Percentiles rank a stretch among this genome's conserved stretches.
Evolutionary conservation across 345 rosid genomes (phyloP).

Genomic region (Gossypium sturtianum): DNA sequence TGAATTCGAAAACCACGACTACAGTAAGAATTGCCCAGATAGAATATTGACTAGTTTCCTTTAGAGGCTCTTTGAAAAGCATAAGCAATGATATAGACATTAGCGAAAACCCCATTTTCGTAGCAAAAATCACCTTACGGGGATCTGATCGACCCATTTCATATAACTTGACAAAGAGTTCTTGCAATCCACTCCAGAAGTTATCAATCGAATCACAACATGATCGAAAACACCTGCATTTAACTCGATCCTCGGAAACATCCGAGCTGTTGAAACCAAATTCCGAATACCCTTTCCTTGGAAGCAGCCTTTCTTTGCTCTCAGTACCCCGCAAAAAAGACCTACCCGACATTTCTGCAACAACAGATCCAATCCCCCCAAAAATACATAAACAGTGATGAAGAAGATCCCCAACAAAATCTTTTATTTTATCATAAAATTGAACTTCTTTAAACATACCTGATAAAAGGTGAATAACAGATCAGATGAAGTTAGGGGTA

Average conservation of each 20-base stretch:
- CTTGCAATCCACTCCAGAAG: constrained; percentile 31
- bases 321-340: constrained; percentile 36
- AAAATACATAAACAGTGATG: neutral
- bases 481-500: neutral
- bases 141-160: constrained; percentile 64
- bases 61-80: constrained; percentile 50
- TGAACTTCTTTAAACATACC: neutral
- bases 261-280: constrained; percentile 37
- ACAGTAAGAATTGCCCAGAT: constrained; percentile 89
- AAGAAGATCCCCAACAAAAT: neutral
- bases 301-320: constrained; percentile 57
- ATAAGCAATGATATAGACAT: constrained; percentile 47
- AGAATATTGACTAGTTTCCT: constrained; percentile 43
- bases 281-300: constrained; percentile 38
- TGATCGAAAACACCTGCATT: constrained; percentile 39
- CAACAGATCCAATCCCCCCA: neutral
- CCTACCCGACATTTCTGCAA: constrained; percentile 29
- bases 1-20: constrained; percentile 81
- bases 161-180: constrained; percentile 24
- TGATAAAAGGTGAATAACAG: neutral
- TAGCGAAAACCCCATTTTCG: constrained; percentile 68
- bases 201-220: constrained; percentile 31
- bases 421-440: neutral
- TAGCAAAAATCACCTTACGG: constrained; percentile 51
- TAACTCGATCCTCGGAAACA: constrained; percentile 20